Base-by-base conservation (phyloP, 495 filamentous ascomycete species). In the Ramalina intermedia region DNA sequence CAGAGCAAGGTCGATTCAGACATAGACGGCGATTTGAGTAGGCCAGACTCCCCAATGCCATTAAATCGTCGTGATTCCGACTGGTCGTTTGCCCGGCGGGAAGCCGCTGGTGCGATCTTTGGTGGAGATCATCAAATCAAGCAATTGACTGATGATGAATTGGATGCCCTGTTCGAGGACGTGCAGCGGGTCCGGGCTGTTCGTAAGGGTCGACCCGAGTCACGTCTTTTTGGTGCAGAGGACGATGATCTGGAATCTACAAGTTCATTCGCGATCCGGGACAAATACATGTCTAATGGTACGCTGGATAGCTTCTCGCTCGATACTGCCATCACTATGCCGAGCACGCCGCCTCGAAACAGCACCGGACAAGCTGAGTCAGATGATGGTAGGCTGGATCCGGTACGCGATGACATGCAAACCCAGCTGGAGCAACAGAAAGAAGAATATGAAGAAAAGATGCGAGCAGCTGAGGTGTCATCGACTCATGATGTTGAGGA, bases 241-340 rank as follows among this genome's bases (percentile, higher is more conserved):
- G 87, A 95, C 42, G 86, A 95, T 46, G 91, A 96, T 61, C 75
- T 80, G 46, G 91, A 96, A 56, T 95, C 89, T 1, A 77, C 86
- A 20, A 83, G 82, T 27, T 94, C 88, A 8, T 94, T 87, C 62
- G 83, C 85, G 2, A 71, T 89, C 26, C 74, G 91, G 40, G 91
- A 99, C 51, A 99, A 99, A 59, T 96, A 96, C 63, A 81, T 93
- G 72, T 95, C 88, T 4, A 91, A 84, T 59, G 88, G 88, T 13
- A 99, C 93, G 3, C 72, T 95, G 37, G 91, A 99, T 61, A 94
- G 94, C 62, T 91, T 96, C 59, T 96, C 93, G 13, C 72, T 96
- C 20, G 91, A 99, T 57, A 99, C 93, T 4, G 80, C 80, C 2
- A 73, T 96, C 37, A 99, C 91, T 2, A 84, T 94, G 71, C 91